Base-by-base conservation (phyloP, 768 basidiomycete genomes). In the Rossbeevera mucosa region DNA sequence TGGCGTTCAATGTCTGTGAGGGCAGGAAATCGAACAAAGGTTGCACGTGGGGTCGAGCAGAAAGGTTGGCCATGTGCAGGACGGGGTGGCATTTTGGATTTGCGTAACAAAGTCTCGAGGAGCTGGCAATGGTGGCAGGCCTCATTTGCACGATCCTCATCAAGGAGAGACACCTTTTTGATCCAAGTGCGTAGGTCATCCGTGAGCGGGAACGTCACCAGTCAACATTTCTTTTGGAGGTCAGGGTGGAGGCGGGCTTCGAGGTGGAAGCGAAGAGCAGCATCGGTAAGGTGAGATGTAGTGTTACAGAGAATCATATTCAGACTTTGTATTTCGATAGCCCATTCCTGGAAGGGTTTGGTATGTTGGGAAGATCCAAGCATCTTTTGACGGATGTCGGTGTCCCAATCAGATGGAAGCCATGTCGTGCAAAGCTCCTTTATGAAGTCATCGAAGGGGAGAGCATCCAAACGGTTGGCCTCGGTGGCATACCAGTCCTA, bases 161-260 rank as follows among this genome's bases (percentile, higher is more conserved):
- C 14, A 2, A 43, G 24, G 5, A 25, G 4, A 1, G 3, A 12
- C 3, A 29, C 12, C 5, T 18, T 12, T 18, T 44, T 26, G 20
- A 44, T 16, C 44, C 44, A 44, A 3, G 26, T 28, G 26, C 6
- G 41, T 6, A 49, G 18, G n/a, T 25, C 26, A 18, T 31, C 20
- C 5, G n/a, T 8, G 7, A 29, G 14, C 43, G 33, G 22, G 9
- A 7, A 7, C 4, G 2, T 2, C 2, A 16, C 7, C 7, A 21
- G 14, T 0, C 9, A 5, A 16, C 22, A 28, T 2, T 29, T 44
- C 1, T 4, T 2, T 14, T 22, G n/a, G 0, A 68, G 57, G 1
- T 59, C 44, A 0, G 30, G 12, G 16, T 58, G 42, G 50, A 64
- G 52, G n/a, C 51, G 41, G 2, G 63, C 52, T 30, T 63, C 54